phyloP scores from a whole-genome alignment of 2,329 filamentous ascomycete species.

The Trichophyton rubrum region DNA sequence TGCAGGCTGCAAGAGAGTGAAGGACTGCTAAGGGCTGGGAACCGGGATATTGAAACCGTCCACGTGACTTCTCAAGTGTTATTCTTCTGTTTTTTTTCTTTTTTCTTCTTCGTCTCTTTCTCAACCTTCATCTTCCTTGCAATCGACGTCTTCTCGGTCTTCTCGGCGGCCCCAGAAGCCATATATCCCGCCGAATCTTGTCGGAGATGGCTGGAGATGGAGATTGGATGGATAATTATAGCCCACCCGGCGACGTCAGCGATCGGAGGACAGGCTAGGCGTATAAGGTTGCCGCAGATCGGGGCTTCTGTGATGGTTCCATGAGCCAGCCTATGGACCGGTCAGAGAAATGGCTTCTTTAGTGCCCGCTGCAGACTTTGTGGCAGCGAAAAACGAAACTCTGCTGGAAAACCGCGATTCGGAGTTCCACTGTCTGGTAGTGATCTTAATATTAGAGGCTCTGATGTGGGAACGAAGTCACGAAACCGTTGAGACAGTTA shows the following conservation, averaged over 20 bases:
- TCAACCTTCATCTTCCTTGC: neutral
- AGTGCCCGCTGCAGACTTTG: neutral
- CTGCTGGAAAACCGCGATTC: neutral
- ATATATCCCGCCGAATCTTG: conserved; percentile 1
- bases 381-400: neutral
- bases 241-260: neutral
- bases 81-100: neutral
- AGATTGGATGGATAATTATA: neutral
- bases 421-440: neutral
- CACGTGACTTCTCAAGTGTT: neutral
- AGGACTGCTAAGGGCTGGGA: neutral
- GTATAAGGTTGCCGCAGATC: conserved; percentile 1
- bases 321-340: neutral
- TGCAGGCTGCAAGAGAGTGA: neutral
- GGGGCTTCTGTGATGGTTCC: neutral
- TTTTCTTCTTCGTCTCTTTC: neutral
- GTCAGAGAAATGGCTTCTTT: neutral
- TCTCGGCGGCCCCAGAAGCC: neutral
- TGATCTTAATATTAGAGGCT: conserved; percentile 1
- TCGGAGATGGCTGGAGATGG: neutral
- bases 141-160: neutral
- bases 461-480: neutral
- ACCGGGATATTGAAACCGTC: neutral
- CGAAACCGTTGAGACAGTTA: conserved; percentile 1
- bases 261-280: neutral